These are phyloP conservation scores for Quillaja saponaria DNA, from an alignment of 306 rosid species.

Conservation along the genomic window DNA sequence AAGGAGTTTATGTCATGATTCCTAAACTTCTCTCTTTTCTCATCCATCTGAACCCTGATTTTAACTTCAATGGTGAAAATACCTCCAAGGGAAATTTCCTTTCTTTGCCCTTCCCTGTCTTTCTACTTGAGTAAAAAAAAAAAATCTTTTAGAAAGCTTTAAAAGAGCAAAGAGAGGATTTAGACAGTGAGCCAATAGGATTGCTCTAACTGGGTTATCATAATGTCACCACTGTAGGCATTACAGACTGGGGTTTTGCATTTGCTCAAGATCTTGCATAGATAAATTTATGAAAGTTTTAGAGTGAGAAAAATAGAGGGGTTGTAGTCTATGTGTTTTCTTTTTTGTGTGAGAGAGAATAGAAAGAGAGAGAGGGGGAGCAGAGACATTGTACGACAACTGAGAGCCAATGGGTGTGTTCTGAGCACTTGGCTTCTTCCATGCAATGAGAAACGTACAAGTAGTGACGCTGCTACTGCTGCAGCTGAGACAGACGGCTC, in stretches of 20 bases:
- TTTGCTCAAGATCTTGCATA: slow-evolving; percentile 53
- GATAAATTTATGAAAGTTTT: slow-evolving; percentile 52
- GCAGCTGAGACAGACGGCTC: slow-evolving; percentile 62
- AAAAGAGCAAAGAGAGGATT: slow-evolving; percentile 21
- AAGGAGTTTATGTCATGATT: slow-evolving; percentile 63
- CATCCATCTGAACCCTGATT: slow-evolving; percentile 49
- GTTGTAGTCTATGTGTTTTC: not conserved
- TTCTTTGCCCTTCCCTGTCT: slow-evolving; percentile 8
- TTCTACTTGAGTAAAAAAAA: slow-evolving; percentile 30
- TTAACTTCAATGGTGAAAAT: slow-evolving; percentile 33
- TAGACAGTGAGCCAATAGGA: slow-evolving; percentile 43
- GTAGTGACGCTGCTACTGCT: slow-evolving; percentile 35
- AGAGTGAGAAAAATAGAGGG: slow-evolving; percentile 11
- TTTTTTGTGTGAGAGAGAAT: slow-evolving; percentile 3
- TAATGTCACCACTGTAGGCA: slow-evolving; percentile 43
- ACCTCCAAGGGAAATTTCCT: slow-evolving; percentile 15
- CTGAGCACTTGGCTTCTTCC: slow-evolving; percentile 57
- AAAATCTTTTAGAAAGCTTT: slow-evolving; percentile 33
- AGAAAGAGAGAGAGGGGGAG: slow-evolving; percentile 28
- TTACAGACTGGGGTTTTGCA: slow-evolving; percentile 41
- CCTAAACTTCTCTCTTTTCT: slow-evolving; percentile 42
- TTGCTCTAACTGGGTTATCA: slow-evolving; percentile 31
- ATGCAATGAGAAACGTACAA: slow-evolving; percentile 44
- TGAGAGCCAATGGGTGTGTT: slow-evolving; percentile 64
- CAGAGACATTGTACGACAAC: slow-evolving; percentile 45